These are phyloP conservation scores for Pichia kluyveri DNA, from an alignment of 805 yeast genomes.

Conservation along the genomic window DNA sequence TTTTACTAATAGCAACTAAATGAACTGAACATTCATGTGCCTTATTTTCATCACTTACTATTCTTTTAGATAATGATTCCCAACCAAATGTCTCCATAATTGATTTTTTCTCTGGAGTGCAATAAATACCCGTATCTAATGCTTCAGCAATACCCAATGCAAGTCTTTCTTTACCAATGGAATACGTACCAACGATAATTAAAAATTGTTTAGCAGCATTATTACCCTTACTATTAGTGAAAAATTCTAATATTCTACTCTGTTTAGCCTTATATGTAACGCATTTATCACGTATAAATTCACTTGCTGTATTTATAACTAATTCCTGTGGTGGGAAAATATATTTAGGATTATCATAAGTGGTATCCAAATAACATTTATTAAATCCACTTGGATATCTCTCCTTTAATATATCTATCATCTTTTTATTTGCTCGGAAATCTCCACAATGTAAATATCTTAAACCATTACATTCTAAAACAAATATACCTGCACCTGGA, in stretches of 20 bases:
- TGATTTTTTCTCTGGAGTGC: conserved; percentile 38
- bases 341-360: conserved; percentile 70
- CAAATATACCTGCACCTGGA: conserved; percentile 85
- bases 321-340: conserved; percentile 69
- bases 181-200: conserved; percentile 75
- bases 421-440: conserved; percentile 58
- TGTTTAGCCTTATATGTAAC: conserved; percentile 18
- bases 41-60: conserved; percentile 29
- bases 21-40: conserved; percentile 53
- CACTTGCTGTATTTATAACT: conserved; percentile 54
- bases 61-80: conserved; percentile 30
- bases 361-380: conserved; percentile 77
- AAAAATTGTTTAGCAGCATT: conserved; percentile 24
- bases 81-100: conserved; percentile 40
- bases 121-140: conserved; percentile 45
- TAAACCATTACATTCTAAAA: conserved; percentile 43
- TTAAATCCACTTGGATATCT: conserved; percentile 32
- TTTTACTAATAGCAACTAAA: conserved; percentile 58
- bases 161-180: conserved; percentile 85
- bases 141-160: conserved; percentile 56
- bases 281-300: conserved; percentile 32
- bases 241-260: conserved; percentile 31
- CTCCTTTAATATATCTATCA: conserved; percentile 32
- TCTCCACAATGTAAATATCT: conserved; percentile 83
- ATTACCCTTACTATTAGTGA: conserved; percentile 6